Base-by-base conservation (phyloP, 2,329 filamentous ascomycete genomes). In the Botrytis sinoallii region DNA sequence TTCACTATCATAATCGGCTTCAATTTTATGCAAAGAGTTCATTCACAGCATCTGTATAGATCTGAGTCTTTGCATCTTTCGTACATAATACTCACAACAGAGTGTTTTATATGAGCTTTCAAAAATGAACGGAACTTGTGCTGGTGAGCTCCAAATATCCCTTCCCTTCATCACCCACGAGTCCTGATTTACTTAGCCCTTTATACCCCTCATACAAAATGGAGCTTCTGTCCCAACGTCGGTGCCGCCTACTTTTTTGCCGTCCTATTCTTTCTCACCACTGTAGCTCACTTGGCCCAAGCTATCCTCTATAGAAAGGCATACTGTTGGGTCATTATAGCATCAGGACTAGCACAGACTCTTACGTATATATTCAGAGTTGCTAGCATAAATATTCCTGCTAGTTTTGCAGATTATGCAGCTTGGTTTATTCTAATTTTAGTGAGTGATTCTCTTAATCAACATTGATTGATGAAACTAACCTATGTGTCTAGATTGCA, bases 161-260 rank as follows among this genome's bases (percentile, higher is more conserved):
- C 38, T 35, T 25, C 22, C 6, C 22, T 25, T 20, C 48, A 25
- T 32, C 67, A 20, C 2, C 14, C 14, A 10, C 67, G 60, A 70
- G 29, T 18, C 25, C n/a, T 44, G 12, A 70, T 46, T 32, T 1
- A 25, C 22, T 9, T 22, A 66, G 70, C 70, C 40, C 42, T 72
- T n/a, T 22, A 48, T 38, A 72, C 52, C 14, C 70, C 22, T 12
- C 1, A 60, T 22, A 76, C 73, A 8, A 12, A 42, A n/a, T 77
- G 75, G 75, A 72, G 35, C 38, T 78, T 75, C 46, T 78, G 77
- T 66, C 81, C 82, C 0, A 81, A 78, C 3, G 74, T 81, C 22
- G 78, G 73, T 0, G 82, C 82, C 1, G 81, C 83, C 3, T 76
- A 80, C 32, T 44, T 83, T 0, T 82, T 83, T 66, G 75, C 78